Evolutionary conservation across 495 filamentous ascomycete species (phyloP).

Genomic region (Podospora australis): DNA sequence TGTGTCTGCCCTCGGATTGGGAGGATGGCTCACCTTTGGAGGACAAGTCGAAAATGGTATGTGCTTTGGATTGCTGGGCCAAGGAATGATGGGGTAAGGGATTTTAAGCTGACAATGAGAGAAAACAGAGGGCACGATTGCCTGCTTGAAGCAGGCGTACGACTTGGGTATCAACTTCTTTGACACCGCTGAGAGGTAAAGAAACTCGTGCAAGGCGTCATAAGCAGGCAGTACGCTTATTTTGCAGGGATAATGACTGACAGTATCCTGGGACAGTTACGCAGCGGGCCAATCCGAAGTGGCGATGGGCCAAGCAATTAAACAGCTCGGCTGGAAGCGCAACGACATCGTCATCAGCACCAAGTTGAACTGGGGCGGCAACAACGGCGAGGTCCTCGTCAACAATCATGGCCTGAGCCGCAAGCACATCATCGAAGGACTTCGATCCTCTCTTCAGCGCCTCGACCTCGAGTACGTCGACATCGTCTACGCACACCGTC

Average conservation of each 20-base stretch:
- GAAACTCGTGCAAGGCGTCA: conserved; percentile 14
- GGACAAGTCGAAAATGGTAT: conserved; percentile 60
- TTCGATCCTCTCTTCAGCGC: conserved; percentile 51
- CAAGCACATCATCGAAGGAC: conserved; percentile 69
- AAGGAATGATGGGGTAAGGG: background rate
- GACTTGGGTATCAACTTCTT: conserved; percentile 61
- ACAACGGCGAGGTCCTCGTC: conserved; percentile 48
- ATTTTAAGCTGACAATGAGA: background rate
- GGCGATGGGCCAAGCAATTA: conserved; percentile 53
- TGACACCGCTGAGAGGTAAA: conserved; percentile 41
- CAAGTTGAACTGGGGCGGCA: conserved; percentile 61
- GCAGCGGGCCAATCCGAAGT: conserved; percentile 50
- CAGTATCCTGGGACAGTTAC: conserved; percentile 11
- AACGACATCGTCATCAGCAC: conserved; percentile 67
- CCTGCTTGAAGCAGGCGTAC: conserved; percentile 64
- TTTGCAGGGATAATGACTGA: background rate
- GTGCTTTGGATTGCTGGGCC: too few species aligned
- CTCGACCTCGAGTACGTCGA: conserved; percentile 64
- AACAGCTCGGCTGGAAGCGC: conserved; percentile 55
- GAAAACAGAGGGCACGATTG: conserved; percentile 31
- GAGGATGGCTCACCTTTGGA: conserved; percentile 73
- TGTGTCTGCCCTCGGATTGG: conserved; percentile 67
- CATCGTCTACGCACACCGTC: conserved; percentile 67
- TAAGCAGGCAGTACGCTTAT: background rate
- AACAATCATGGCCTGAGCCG: conserved; percentile 55